These are phyloP conservation scores for Crithidia thermophila DNA, from an alignment of 208 protist genomes.

Conservation along the genomic window DNA sequence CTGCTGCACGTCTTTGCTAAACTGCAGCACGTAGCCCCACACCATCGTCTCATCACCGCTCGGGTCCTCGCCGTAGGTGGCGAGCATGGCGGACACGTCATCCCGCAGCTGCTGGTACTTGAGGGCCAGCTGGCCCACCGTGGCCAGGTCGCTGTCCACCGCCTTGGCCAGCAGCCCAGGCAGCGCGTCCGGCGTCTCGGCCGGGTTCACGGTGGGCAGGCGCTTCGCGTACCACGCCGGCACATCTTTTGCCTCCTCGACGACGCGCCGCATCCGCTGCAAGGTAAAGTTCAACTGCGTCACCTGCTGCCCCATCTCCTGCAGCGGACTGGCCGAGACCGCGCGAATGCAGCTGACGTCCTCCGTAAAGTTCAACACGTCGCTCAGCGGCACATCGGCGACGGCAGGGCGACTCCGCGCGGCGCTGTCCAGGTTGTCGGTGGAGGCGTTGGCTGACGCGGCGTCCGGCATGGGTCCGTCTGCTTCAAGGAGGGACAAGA, in stretches of 20 bases:
- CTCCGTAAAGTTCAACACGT: constrained; percentile 54
- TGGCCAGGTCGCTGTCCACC: constrained; percentile 35
- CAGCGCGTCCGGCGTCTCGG: constrained; percentile 39
- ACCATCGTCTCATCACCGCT: constrained; percentile 61
- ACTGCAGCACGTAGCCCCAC: constrained; percentile 64
- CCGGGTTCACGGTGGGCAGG: constrained; percentile 26
- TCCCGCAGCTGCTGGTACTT: constrained; percentile 69
- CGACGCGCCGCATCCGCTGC: constrained; percentile 71
- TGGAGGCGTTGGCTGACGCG: no score
- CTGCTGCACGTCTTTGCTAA: constrained; percentile 48
- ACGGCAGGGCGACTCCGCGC: no score
- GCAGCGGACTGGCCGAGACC: constrained; percentile 41
- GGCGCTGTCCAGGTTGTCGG: no score
- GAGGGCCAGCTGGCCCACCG: constrained; percentile 54
- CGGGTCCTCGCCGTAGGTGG: constrained; percentile 75
- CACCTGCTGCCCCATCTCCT: constrained; percentile 66
- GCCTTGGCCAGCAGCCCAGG: constrained; percentile 37
- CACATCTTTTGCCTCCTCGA: constrained; percentile 61
- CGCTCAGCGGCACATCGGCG: no score
- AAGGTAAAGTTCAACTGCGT: constrained; percentile 66
- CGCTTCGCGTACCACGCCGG: constrained; percentile 44
- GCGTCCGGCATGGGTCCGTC: not conserved
- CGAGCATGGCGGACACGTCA: constrained; percentile 67
- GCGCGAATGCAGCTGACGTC: constrained; percentile 51
- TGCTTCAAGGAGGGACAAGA: constrained; percentile 50